Conservation (phyloP, 2,329 filamentous ascomycete species). For the Tolypocladium sp. region DNA sequence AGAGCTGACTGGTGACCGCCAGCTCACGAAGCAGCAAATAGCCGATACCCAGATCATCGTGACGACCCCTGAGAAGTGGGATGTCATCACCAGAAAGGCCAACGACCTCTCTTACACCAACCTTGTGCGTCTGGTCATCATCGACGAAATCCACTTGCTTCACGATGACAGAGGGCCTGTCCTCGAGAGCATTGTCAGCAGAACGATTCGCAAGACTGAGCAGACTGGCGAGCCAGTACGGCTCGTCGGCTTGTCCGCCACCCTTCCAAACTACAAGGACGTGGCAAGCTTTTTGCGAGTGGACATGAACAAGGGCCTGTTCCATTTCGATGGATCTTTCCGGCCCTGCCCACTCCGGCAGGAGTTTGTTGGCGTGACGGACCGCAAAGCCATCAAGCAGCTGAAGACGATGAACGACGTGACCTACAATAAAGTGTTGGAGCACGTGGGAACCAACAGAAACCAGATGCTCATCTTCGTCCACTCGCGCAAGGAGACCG, state of each 20-base stretch:
- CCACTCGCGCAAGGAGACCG: slow-evolving; percentile 95
- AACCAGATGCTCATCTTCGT: slow-evolving; percentile 99
- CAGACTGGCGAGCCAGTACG: slow-evolving; percentile 91
- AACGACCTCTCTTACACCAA: slow-evolving; percentile 96
- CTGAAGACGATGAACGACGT: slow-evolving; percentile 99
- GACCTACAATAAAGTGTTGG: slow-evolving; percentile 93
- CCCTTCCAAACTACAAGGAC: slow-evolving; percentile 91
- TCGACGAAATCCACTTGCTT: slow-evolving; percentile 95
- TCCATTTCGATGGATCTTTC: slow-evolving; percentile 93
- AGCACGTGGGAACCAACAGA: slow-evolving; percentile 84
- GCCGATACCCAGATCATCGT: slow-evolving; percentile 97
- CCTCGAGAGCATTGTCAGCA: slow-evolving; percentile 89
- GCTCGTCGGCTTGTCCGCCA: slow-evolving; percentile 86
- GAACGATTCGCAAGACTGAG: slow-evolving; percentile 86
- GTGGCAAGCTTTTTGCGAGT: slow-evolving; percentile 93
- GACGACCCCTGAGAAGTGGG: slow-evolving; percentile 97
- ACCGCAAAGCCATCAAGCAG: slow-evolving; percentile 98
- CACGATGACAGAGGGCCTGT: slow-evolving; percentile 97
- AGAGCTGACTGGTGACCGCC: slow-evolving; percentile 95
- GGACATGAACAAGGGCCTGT: slow-evolving; percentile 74
- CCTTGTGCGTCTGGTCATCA: slow-evolving; percentile 90
- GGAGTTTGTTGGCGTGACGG: slow-evolving; percentile 94
- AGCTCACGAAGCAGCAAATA: slow-evolving; percentile 97
- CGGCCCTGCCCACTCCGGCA: slow-evolving; percentile 90
- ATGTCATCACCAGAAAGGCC: slow-evolving; percentile 96